A percentile compares a stretch with the other conserved stretches of the same genome.
phyloP scores from a whole-genome alignment of 2,329 filamentous ascomycete genomes.

The Cladosporium sp. region DNA sequence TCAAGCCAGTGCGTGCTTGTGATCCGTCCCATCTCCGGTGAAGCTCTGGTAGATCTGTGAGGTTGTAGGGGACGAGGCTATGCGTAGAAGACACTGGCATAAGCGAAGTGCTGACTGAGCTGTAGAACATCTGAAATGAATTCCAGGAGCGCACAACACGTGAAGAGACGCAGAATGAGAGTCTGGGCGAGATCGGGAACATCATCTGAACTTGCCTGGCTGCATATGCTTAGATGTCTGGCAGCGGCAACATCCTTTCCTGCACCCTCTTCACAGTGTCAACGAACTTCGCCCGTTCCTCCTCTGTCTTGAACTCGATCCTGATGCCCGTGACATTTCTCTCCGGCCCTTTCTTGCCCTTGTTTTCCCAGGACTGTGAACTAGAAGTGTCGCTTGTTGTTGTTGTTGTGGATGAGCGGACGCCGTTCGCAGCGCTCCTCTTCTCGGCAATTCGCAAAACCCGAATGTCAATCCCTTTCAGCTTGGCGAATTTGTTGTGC shows the following conservation, averaged over 20 bases:
- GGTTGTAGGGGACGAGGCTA: background rate
- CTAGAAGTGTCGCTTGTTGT: constrained; percentile 1
- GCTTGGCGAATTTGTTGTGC: constrained; percentile 40
- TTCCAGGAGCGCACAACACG: background rate
- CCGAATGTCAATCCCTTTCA: constrained; percentile 45
- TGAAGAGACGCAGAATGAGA: background rate
- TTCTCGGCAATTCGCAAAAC: constrained; percentile 32
- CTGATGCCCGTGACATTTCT: constrained; percentile 44
- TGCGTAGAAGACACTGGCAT: background rate
- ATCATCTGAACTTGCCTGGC: background rate
- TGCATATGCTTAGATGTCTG: constrained; percentile 31
- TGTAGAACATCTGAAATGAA: too few species aligned
- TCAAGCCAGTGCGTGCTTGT: background rate
- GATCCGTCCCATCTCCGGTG: background rate
- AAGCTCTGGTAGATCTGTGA: background rate
- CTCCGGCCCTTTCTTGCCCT: constrained; percentile 22
- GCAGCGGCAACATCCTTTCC: constrained; percentile 39
- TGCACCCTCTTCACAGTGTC: constrained; percentile 41
- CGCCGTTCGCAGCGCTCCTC: constrained; percentile 23
- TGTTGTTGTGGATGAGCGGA: background rate
- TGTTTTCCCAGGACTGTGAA: background rate
- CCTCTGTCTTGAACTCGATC: constrained; percentile 47
- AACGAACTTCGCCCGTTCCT: constrained; percentile 44
- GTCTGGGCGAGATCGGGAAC: background rate
- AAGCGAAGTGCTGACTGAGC: background rate